A percentile compares a stretch with the other conserved stretches of the same genome.
Evolutionary conservation across 345 rosid genomes (phyloP).

Genomic region (Sonneratia caseolaris): DNA sequence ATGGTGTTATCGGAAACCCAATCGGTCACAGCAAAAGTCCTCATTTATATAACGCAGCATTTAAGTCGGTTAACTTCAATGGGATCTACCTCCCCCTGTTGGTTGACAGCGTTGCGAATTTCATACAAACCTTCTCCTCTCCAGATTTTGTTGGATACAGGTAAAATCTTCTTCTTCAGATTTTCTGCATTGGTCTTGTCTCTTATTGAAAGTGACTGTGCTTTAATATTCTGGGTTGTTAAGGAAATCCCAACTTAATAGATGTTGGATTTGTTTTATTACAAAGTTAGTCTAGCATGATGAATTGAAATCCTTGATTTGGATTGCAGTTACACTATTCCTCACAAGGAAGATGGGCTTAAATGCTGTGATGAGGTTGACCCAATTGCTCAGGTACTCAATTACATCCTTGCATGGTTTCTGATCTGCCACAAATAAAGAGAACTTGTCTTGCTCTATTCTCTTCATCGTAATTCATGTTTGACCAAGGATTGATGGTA

Average conservation of each 20-base stretch:
- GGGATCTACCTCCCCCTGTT: conserved; percentile 49
- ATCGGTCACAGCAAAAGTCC: conserved; percentile 62
- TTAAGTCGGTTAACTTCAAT: conserved; percentile 36
- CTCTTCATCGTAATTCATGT: background rate
- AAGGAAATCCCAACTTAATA: no score
- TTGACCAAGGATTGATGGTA: background rate
- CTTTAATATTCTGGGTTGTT: background rate
- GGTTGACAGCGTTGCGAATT: conserved; percentile 43
- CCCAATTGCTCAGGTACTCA: conserved; percentile 40
- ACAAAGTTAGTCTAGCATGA: background rate
- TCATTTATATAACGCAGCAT: conserved; percentile 44
- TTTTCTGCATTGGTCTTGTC: background rate
- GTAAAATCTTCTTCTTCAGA: conserved; percentile 17
- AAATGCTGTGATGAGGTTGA: conserved; percentile 43
- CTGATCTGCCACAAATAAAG: background rate
- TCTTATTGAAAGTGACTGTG: no score
- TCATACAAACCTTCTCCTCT: conserved; percentile 31
- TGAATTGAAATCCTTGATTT: background rate
- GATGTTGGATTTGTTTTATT: background rate
- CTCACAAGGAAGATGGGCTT: conserved; percentile 47
- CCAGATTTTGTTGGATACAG: conserved; percentile 51
- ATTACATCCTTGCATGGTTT: background rate
- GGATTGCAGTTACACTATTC: conserved; percentile 34
- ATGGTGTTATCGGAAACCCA: conserved; percentile 61
- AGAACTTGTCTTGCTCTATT: background rate